Conservation (phyloP, 371 early-diverging fungal species). For the Mucor irregularis region DNA sequence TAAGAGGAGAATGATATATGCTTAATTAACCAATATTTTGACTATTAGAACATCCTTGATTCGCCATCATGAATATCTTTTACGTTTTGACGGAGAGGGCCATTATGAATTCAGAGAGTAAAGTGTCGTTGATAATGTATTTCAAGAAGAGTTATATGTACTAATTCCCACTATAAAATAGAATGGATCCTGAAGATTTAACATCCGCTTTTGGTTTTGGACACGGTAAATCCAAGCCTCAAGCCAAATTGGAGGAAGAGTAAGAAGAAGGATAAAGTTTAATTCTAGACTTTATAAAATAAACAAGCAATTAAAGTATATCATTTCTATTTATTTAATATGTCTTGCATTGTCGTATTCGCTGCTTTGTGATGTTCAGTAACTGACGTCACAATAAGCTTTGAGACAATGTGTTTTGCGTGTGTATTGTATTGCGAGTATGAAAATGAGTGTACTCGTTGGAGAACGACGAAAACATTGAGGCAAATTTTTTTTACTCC, state of each 20-base stretch:
- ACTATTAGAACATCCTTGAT: slow-evolving; percentile 47
- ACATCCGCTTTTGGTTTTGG: slow-evolving; percentile 58
- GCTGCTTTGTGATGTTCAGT: too few relatives aligned
- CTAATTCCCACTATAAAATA: slow-evolving; percentile 11
- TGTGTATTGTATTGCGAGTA: too few relatives aligned
- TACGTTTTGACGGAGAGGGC: slow-evolving; percentile 86
- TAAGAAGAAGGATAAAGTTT: neutral
- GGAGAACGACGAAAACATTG: too few relatives aligned
- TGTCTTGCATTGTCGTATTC: too few relatives aligned
- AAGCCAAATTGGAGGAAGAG: slow-evolving; percentile 32
- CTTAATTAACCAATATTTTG: too few relatives aligned
- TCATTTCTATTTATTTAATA: too few relatives aligned
- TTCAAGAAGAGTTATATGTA: neutral
- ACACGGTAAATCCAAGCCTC: slow-evolving; percentile 53
- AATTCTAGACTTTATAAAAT: neutral
- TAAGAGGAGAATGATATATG: too few relatives aligned
- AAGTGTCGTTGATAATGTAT: neutral
- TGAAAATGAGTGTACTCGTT: too few relatives aligned
- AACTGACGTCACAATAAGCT: too few relatives aligned
- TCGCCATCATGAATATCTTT: slow-evolving; percentile 77
- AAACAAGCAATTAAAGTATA: neutral
- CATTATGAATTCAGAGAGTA: slow-evolving; percentile 72
- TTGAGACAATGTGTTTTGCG: too few relatives aligned
- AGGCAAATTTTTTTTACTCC: too few relatives aligned
- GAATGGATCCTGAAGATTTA: slow-evolving; percentile 58